Percentiles rank a stretch among this genome's conserved stretches.
Evolutionary conservation across 768 basidiomycete species (phyloP).

Genomic region (Asterophora lycoperdoides): DNA sequence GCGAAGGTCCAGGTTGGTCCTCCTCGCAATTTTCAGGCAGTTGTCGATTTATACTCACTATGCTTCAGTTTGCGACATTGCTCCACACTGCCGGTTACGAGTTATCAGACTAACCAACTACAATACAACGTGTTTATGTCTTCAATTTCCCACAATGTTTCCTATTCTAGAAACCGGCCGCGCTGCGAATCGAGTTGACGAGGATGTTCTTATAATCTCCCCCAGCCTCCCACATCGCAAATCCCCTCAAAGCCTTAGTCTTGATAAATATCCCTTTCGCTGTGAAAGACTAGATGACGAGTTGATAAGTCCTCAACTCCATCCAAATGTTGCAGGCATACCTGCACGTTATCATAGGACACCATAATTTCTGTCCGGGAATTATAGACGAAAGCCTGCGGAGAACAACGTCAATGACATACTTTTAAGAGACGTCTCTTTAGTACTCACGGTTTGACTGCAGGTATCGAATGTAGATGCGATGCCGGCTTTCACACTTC

Average conservation of each 20-base stretch:
- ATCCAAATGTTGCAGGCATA: slow-evolving; percentile 12
- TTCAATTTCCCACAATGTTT: too few species aligned
- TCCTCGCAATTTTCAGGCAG: neutral
- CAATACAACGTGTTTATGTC: neutral
- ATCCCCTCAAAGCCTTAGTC: slow-evolving; percentile 49
- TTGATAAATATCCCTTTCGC: slow-evolving; percentile 60
- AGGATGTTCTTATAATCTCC: slow-evolving; percentile 54
- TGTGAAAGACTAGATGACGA: slow-evolving; percentile 31
- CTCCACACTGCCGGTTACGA: slow-evolving; percentile 68
- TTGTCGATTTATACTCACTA: neutral
- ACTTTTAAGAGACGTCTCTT: neutral
- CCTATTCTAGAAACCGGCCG: slow-evolving; percentile 22
- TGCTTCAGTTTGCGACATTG: slow-evolving; percentile 59
- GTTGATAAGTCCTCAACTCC: neutral
- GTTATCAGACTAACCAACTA: slow-evolving; percentile 16
- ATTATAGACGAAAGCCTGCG: slow-evolving; percentile 45
- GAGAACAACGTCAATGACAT: neutral
- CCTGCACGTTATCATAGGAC: slow-evolving; percentile 43
- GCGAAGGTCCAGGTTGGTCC: slow-evolving; percentile 77
- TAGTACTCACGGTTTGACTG: slow-evolving; percentile 65
- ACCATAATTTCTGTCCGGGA: slow-evolving; percentile 40
- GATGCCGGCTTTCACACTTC: slow-evolving; percentile 46
- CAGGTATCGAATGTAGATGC: slow-evolving; percentile 56
- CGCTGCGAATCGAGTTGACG: slow-evolving; percentile 37
- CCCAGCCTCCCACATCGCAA: slow-evolving; percentile 70